Base-by-base conservation (phyloP, 2,329 filamentous ascomycete species). In the Hypoxylon sp. region DNA sequence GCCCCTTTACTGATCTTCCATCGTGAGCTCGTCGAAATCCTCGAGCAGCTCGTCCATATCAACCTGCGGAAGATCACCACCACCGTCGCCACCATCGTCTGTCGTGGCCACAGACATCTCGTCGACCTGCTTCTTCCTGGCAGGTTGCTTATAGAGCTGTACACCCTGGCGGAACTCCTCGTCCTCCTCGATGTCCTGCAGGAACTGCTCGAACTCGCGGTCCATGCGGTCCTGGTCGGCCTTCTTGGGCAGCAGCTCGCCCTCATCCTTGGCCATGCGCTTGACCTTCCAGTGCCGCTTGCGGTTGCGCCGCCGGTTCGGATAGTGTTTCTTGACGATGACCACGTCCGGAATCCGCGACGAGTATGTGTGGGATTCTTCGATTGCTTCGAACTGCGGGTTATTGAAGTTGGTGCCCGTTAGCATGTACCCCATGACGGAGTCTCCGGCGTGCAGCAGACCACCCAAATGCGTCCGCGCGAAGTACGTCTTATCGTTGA, bases 311-410 rank as follows among this genome's bases (percentile, higher is more conserved):
- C 91, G 91, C 71, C 92, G 88, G 60, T 80, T 79, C 63, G 91
- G 88, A 80, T 96, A 99, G 84, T 92, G 89, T 79, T 99, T 99
- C 93, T 97, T 98, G 77, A 99, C 93, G 3, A 99, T 85, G 6
- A 99, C 81, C 0, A 98, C 95, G 73, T 99, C 95, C 0, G 95
- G 95, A 58, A 99, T 91, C 3, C 85, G 88, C 2, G 89, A 90
- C 2, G 87, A 82, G 79, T 96, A 94, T 52, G 89, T 88, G 76
- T 88, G 88, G 55, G 89, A 93, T 52, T 85, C 79, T 78, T 97
- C 93, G 32, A 97, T 85, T 4, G 87, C 87, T 32, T 76, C 74
- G 11, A 75, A 70, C 24, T 76, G 68, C 5, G 68, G 70, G 66
- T 72, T 75, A 68, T 76, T 76, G 65, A 73, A 76, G 62, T 74